phyloP scores from a whole-genome alignment of 2,329 filamentous ascomycete genomes.

The Nemania sp. region DNA sequence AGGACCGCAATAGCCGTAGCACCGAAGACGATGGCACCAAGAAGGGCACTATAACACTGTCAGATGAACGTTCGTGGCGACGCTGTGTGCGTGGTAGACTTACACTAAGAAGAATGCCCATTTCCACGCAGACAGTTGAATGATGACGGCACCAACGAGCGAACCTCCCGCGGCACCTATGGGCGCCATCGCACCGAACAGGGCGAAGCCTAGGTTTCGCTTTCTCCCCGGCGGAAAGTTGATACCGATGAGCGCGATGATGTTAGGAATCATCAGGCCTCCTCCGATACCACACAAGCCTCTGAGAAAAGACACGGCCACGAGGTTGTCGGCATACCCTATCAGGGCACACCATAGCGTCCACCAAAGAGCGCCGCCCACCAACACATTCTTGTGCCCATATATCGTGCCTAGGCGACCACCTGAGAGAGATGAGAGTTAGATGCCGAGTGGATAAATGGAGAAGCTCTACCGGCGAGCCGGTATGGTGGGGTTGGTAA shows the following conservation, averaged over 20 bases:
- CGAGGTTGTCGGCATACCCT: neutral
- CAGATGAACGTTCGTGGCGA: neutral
- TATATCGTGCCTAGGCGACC: conserved; percentile 55
- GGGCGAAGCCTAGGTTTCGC: conserved; percentile 59
- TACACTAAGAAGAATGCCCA: conserved; percentile 7
- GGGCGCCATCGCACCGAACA: conserved; percentile 56
- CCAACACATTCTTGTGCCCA: conserved; percentile 62
- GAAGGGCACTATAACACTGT: neutral
- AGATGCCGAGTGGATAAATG: too few relatives aligned
- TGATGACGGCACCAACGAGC: conserved; percentile 60
- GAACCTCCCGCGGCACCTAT: conserved; percentile 47
- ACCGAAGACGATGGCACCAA: neutral
- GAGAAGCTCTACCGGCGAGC: too few relatives aligned
- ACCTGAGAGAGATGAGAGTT: neutral
- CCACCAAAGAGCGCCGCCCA: conserved; percentile 58
- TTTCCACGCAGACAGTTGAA: conserved; percentile 51
- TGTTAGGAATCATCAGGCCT: conserved; percentile 64
- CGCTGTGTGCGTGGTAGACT: neutral
- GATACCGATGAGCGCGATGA: conserved; percentile 61
- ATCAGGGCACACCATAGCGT: conserved; percentile 58
- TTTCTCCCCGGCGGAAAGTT: conserved; percentile 60
- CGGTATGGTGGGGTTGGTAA: too few relatives aligned
- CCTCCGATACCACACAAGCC: conserved; percentile 64
- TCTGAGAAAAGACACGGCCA: conserved; percentile 40
- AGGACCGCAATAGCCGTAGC: neutral